Base-by-base conservation (phyloP, 1,139 yeast species). In the Yamadazyma diddensiae region DNA sequence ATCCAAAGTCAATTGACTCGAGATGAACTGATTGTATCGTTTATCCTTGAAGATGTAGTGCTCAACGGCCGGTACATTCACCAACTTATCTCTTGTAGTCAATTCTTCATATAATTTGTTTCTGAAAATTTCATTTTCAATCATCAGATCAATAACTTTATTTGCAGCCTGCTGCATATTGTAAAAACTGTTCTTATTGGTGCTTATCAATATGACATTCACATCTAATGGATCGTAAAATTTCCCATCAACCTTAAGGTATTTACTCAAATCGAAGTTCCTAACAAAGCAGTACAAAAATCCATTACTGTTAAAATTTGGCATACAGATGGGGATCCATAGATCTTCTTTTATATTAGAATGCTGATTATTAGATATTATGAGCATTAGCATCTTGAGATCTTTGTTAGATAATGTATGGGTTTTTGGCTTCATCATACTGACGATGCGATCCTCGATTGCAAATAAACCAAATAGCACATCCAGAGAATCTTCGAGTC, bases 261-360 rank as follows among this genome's bases (percentile, higher is more conserved):
- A 37, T 15, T 42, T 38, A 10, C 42, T 38, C 19, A 72, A 38
- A 28, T 62, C 65, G 33, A 86, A 62, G 38, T 76, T 77, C 41
- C 77, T 79, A 29, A 88, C 82, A 50, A 83, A 86, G 3, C 87
- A 79, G 52, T 92, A 85, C 6, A 92, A 61, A 48, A 88, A 94
- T 10, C 98, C 98, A 42, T 79, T 79, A 3, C 86, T 65, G 52
- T 92, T 92, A 62, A 92, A 92, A 44, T 84, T 77, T 1, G 98
- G 96, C 56, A 92, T 70, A 53, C 98, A 92, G 2, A 92, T 68
- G 0, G 98, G 98, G 10, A 87, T 75, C 97, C 97, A 92, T 40
- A 87, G 75, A 48, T 90, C 96, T 45, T 84, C 92, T 14, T 54
- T 42, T 2, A 44, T 37, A 21, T 41, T 39, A 13, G 34, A 31